Evolutionary conservation across 805 yeast genomes (phyloP).

Genomic region (Candida hispaniensis): DNA sequence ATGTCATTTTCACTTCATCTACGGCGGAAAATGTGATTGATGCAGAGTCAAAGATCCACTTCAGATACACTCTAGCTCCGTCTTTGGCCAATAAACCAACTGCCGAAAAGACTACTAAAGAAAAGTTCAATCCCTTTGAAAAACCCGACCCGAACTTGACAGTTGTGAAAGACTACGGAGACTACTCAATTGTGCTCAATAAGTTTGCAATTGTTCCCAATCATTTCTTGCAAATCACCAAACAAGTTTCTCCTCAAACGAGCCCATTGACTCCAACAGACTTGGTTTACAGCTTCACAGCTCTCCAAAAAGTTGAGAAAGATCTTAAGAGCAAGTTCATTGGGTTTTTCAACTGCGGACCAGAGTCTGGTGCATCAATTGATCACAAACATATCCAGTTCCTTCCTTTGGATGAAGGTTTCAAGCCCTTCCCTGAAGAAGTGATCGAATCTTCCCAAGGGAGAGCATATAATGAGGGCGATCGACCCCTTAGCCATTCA

Average conservation of each 20-base stretch:
- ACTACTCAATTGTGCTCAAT: slow-evolving; percentile 57
- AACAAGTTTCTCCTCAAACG: slow-evolving; percentile 58
- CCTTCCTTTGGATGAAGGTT: slow-evolving; percentile 51
- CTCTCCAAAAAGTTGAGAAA: slow-evolving; percentile 40
- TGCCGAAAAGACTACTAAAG: slow-evolving; percentile 10
- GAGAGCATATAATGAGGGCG: slow-evolving; percentile 24
- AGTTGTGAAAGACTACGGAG: slow-evolving; percentile 42
- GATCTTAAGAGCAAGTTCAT: slow-evolving; percentile 44
- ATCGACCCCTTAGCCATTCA: slow-evolving; percentile 52
- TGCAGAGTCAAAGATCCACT: slow-evolving; percentile 21
- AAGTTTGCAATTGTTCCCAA: slow-evolving; percentile 76
- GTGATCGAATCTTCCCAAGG: slow-evolving; percentile 14
- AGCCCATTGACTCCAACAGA: slow-evolving; percentile 66
- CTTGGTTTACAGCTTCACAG: slow-evolving; percentile 44
- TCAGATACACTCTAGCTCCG: slow-evolving; percentile 31
- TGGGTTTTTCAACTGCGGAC: slow-evolving; percentile 85
- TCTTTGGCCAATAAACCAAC: slow-evolving; percentile 30
- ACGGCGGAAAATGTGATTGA: slow-evolving; percentile 28
- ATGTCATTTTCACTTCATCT: slow-evolving; percentile 44
- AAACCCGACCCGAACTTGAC: slow-evolving; percentile 70
- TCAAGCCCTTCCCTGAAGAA: slow-evolving; percentile 33
- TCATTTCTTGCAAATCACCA: slow-evolving; percentile 73
- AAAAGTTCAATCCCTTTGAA: slow-evolving; percentile 51
- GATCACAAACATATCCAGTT: slow-evolving; percentile 89
- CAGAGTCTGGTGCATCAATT: slow-evolving; percentile 86